Evolutionary conservation across 2,329 filamentous ascomycete genomes (phyloP).

Genomic region (Colletotrichum zoysiae): DNA sequence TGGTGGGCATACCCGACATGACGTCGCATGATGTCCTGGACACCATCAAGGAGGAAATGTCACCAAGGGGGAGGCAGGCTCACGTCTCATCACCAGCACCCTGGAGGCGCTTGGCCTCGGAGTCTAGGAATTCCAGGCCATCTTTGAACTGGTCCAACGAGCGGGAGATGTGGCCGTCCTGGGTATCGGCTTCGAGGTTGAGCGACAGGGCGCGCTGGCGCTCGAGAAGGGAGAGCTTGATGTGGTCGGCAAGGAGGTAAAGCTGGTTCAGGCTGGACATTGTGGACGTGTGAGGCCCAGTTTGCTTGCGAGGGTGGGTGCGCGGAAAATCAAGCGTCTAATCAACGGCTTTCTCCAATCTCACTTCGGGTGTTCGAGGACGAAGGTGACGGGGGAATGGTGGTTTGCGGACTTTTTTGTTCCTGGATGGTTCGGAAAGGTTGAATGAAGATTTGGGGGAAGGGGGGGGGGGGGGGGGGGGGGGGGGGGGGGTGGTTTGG

Average conservation of each 20-base stretch:
- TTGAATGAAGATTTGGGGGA: slow-evolving; percentile 23
- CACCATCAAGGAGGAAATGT: neutral
- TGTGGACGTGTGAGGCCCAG: slow-evolving; percentile 39
- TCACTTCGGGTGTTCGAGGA: neutral
- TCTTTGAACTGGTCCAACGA: slow-evolving; percentile 89
- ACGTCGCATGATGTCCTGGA: slow-evolving; percentile 19
- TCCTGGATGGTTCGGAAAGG: slow-evolving; percentile 22
- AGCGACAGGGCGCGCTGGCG: slow-evolving; percentile 87
- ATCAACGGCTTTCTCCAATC: neutral
- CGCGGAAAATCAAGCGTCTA: neutral
- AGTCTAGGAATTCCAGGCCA: slow-evolving; percentile 78
- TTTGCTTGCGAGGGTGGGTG: neutral
- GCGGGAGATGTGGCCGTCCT: slow-evolving; percentile 89
- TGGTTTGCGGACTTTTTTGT: slow-evolving; percentile 14
- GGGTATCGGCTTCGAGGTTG: slow-evolving; percentile 80
- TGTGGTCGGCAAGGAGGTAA: slow-evolving; percentile 93
- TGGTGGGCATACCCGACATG: slow-evolving; percentile 20
- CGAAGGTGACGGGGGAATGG: slow-evolving; percentile 5
- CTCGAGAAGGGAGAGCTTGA: slow-evolving; percentile 95
- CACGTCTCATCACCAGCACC: slow-evolving; percentile 75
- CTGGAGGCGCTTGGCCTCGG: slow-evolving; percentile 73
- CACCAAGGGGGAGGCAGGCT: slow-evolving; percentile 43
- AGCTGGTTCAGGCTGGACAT: slow-evolving; percentile 80
- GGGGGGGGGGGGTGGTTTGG: too few relatives aligned
- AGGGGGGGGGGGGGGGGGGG: too few relatives aligned